Evolutionary conservation across 176 grass and related monocot genomes (phyloP).

Genomic region (Oryza brachyantha): DNA sequence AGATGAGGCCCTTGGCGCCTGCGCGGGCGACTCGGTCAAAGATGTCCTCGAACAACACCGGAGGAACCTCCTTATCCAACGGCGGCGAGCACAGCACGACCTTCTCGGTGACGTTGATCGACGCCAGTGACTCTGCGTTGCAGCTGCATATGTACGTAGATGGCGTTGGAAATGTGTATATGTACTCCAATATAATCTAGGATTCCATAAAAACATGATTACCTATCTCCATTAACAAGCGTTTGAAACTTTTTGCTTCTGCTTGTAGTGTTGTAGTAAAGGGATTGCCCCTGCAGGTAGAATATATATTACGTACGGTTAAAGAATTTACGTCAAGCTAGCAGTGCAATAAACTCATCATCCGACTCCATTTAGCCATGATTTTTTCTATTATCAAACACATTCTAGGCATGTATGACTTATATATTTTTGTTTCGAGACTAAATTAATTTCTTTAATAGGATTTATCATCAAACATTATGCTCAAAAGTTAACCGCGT

Average conservation of each 20-base stretch:
- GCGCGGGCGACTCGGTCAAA: not conserved
- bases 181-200: too few species aligned
- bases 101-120: conserved; percentile 11
- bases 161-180: too few species aligned
- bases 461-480: too few species aligned
- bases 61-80: rapidly evolving
- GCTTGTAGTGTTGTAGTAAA: conserved; percentile 19
- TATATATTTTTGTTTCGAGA: too few species aligned
- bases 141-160: too few species aligned
- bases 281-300: conserved; percentile 39
- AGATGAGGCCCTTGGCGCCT: conserved; percentile 10
- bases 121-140: not conserved
- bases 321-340: not conserved
- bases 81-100: conserved; percentile 23
- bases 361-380: too few species aligned
- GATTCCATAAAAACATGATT: too few species aligned
- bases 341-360: too few species aligned
- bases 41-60: not conserved
- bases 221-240: not conserved
- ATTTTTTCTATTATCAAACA: too few species aligned
- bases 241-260: not conserved
- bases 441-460: too few species aligned
- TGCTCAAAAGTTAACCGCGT: too few species aligned
- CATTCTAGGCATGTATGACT: too few species aligned
- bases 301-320: not conserved